phyloP scores from a whole-genome alignment of 805 yeast genomes.

The Cyberlindnera misumaiensis region DNA sequence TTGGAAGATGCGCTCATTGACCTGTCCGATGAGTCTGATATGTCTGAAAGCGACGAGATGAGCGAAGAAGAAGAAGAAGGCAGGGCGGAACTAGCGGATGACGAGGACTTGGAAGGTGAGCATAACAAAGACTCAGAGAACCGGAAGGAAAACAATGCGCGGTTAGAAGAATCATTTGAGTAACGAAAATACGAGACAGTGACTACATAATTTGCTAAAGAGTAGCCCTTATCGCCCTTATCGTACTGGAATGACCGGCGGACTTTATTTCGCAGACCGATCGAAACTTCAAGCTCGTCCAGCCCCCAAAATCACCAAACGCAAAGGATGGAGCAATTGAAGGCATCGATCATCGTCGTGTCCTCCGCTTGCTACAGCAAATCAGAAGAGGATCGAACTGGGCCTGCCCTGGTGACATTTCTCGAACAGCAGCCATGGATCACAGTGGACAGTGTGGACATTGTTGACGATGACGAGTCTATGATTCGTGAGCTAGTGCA shows the following conservation, averaged over 20 bases:
- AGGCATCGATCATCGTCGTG: constrained; percentile 3
- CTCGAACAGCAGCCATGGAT: not conserved
- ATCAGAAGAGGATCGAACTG: constrained; percentile 1
- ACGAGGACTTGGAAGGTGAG: not conserved
- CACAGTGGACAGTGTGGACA: not conserved
- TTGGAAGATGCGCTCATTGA: constrained; percentile 3
- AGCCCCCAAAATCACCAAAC: not conserved
- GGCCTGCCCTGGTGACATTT: constrained; percentile 1
- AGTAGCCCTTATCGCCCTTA: no score
- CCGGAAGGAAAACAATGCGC: no score
- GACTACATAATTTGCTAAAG: no score
- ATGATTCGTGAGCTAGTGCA: constrained; percentile 2
- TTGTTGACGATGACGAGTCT: not conserved
- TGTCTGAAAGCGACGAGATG: not conserved
- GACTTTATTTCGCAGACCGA: no score
- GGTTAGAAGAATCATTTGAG: no score
- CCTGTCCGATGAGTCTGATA: not conserved
- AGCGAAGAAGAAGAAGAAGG: not conserved
- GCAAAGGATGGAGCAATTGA: not conserved
- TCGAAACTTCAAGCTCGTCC: no score
- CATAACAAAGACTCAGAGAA: no score
- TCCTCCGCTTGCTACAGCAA: constrained; percentile 3
- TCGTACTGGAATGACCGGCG: no score
- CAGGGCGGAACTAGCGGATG: not conserved
- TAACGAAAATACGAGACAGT: no score